Evolutionary conservation across 768 basidiomycete genomes (phyloP), one percentile per base, ranked within the genome.

Genomic region (Boletus vermiculosoides): DNA sequence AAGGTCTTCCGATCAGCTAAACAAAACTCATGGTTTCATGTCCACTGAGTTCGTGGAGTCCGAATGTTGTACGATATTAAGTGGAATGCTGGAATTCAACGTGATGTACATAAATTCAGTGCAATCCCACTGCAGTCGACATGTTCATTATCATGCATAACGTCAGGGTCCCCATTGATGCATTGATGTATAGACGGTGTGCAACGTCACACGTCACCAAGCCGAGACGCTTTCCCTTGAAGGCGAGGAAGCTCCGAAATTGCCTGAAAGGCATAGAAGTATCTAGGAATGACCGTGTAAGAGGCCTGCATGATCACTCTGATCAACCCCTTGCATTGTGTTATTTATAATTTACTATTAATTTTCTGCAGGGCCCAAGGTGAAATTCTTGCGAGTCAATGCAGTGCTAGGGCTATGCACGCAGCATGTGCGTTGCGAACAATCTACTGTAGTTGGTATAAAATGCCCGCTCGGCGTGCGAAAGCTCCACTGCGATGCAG

Each of bases 1-100:
- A 75, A 54, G 76, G 73, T 5, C 67, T 74, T n/a, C 45, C 65
- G 18, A 66, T 72, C 46, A 59, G 62, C 31, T 72, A 48, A 61
- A 22, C 12, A 34, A 48, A 44, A 37, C 13, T 18, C n/a, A 65
- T 44, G 8, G 46, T 36, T 36, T 23, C 37, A 4, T 23, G 39
- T 47, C 25, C 6, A 23, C n/a, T 5, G 37, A 36, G 16, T 23
- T 9, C 30, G 30, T 30, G 30, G 30, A 30, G 1, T 30, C 30
- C 30, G 30, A 30, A 30, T 4, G 25, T n/a, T 33, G 47, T 51
- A 50, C 2, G 30, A 30, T 30, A 9, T 9, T 30, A 9, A 30
- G 30, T 15, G 22, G 46, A 48, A 22, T 31, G 15, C n/a, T 16
- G 30, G 30, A 30, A 9, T 8, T 3, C 6, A n/a, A n/a, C n/a